Evolutionary conservation across 345 rosid species (phyloP), one percentile per base, ranked within the genome.

Genomic region (Melastoma malabathricum): DNA sequence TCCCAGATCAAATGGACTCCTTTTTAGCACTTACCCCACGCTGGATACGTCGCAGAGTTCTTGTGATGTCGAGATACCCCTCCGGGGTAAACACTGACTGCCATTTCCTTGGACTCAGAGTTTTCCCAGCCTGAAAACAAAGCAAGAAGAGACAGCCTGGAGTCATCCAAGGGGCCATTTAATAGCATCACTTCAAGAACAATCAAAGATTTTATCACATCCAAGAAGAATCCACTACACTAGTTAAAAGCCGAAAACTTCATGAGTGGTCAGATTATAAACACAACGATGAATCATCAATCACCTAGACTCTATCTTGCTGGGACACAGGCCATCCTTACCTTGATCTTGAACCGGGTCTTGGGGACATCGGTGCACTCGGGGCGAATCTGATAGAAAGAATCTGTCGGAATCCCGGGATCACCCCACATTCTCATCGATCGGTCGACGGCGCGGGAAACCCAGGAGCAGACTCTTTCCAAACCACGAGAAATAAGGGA

Each of bases 91-190:
- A 83, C 9, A 89, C 90, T 56, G 88, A 82, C 3, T 76, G 90
- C 99, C 99, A 93, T 81, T 83, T 93, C 70, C 95, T 88, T 18
- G 61, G 70, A 67, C 99, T 93, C 46, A 93, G 67, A 20, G 99
- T 93, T 74, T 78, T 93, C 65, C 97, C 97, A 58, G 94, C 86
- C 99, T 93, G 80, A 70, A 72, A 18, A 39, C 13, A 59, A 46
- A 59, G 31, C 3, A 55, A 57, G 18, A 15, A 10, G 19, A 12
- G 15, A 43, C 18, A 44, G 23, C 51, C 16, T 18, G 41, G 22
- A 17, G 55, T 17, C 55, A 34, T 51, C 41, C 2, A 2, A 34
- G 41, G 9, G 41, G 9, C 10, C 41, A 34, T 34, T 34, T 12
- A 34, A 2, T 6, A 9, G 10, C 41, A 34, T 9, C 12, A 9